phyloP scores from a whole-genome alignment of 2,329 filamentous ascomycete genomes.

The Claviceps capensis region DNA sequence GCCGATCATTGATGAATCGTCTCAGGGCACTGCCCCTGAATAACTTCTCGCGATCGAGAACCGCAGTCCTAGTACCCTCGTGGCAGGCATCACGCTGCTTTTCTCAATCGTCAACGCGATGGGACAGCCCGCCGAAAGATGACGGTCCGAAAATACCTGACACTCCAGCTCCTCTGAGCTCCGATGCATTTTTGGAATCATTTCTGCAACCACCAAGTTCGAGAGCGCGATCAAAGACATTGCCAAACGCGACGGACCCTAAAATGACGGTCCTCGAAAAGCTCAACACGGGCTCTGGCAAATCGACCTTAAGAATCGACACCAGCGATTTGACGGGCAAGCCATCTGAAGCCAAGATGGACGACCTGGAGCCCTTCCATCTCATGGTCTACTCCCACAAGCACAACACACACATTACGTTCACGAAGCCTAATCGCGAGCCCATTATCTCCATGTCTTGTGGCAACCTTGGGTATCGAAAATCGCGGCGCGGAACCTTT shows the following conservation, averaged over 20 bases:
- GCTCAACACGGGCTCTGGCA: conserved; percentile 13
- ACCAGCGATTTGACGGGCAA: conserved; percentile 17
- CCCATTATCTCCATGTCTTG: conserved; percentile 67
- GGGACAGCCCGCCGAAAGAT: conserved; percentile 12
- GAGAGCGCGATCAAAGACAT: conserved; percentile 8
- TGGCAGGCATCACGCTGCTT: conserved; percentile 20
- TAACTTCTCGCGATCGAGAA: conserved; percentile 13
- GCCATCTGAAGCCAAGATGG: conserved; percentile 16
- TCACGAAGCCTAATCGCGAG: conserved; percentile 68
- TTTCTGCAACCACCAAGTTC: conserved; percentile 18
- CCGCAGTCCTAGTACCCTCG: conserved; percentile 10
- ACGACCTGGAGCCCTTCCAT: conserved; percentile 54
- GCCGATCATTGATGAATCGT: conserved; percentile 27
- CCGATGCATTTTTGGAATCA: conserved; percentile 19
- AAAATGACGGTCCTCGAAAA: conserved; percentile 27
- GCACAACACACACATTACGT: conserved; percentile 91
- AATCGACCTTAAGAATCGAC: conserved; percentile 17
- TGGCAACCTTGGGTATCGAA: conserved; percentile 86
- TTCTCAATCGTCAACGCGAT: conserved; percentile 23
- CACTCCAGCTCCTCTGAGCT: conserved; percentile 13
- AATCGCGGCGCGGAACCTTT: conserved; percentile 66
- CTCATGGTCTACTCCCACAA: conserved; percentile 77
- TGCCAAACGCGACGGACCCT: conserved; percentile 20
- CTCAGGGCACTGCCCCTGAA: conserved; percentile 25
- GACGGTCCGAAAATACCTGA: conserved; percentile 9